A percentile compares a stretch with the other conserved stretches of the same genome.
phyloP scores from a whole-genome alignment of 495 filamentous ascomycete genomes.

The Recurvomyces mirabilis region DNA sequence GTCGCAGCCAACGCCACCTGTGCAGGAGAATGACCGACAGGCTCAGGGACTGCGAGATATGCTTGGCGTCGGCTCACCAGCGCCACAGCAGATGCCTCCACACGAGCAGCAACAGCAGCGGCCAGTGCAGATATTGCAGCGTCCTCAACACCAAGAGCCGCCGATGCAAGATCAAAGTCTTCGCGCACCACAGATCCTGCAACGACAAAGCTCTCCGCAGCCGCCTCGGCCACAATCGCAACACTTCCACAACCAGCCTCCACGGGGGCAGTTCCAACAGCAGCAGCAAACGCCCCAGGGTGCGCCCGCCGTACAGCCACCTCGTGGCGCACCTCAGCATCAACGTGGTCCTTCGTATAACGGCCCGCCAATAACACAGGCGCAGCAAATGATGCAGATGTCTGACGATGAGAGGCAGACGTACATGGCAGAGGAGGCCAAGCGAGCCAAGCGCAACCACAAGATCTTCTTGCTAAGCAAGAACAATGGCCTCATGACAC shows the following conservation, averaged over 20 bases:
- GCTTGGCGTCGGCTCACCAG: conserved; percentile 14
- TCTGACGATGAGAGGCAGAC: conserved; percentile 67
- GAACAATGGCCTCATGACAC: conserved; percentile 96
- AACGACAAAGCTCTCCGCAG: conserved; percentile 34
- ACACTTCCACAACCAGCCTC: conserved; percentile 29
- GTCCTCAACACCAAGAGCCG: conserved; percentile 29
- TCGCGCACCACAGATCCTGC: conserved; percentile 40
- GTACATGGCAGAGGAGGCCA: conserved; percentile 81
- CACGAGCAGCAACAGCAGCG: conserved; percentile 11
- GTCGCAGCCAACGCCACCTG: conserved; percentile 31
- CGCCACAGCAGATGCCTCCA: conserved; percentile 1
- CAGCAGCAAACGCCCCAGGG: conserved; percentile 34
- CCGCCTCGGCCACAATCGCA: conserved; percentile 21
- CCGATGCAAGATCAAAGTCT: conserved; percentile 15
- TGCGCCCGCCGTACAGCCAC: conserved; percentile 19
- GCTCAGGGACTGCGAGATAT: conserved; percentile 21
- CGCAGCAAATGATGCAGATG: conserved; percentile 62
- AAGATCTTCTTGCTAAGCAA: conserved; percentile 91
- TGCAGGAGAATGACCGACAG: conserved; percentile 10
- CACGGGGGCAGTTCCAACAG: conserved; percentile 39
- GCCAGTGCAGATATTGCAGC: conserved; percentile 31
- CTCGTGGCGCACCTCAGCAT: conserved; percentile 20
- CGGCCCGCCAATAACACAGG: conserved; percentile 50
- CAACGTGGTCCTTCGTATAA: conserved; percentile 29
- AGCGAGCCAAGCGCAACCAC: conserved; percentile 92